phyloP scores from a whole-genome alignment of 768 basidiomycete genomes.

The Scleroderma citrinum region DNA sequence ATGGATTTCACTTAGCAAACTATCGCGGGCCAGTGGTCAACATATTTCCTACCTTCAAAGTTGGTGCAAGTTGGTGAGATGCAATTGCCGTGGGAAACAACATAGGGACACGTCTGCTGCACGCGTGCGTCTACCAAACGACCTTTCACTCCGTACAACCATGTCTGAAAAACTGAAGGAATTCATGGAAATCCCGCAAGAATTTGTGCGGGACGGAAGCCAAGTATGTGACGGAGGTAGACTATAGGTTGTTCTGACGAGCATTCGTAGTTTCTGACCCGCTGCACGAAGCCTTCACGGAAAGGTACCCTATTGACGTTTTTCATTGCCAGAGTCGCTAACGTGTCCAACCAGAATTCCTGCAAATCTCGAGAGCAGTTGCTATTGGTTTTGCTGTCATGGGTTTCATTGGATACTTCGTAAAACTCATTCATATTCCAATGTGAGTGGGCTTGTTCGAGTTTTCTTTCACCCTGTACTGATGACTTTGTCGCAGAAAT shows the following conservation, averaged over 20 bases:
- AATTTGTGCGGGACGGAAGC: constrained; percentile 89
- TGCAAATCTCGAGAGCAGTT: constrained; percentile 92
- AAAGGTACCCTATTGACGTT: constrained; percentile 59
- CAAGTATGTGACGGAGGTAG: constrained; percentile 51
- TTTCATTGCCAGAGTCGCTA: background rate
- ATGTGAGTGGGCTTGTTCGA: constrained; percentile 57
- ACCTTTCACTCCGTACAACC: constrained; percentile 24
- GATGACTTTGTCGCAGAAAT: constrained; percentile 51
- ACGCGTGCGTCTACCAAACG: constrained; percentile 3
- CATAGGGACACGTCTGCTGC: constrained; percentile 26
- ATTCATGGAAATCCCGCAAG: constrained; percentile 85
- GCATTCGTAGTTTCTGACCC: constrained; percentile 75
- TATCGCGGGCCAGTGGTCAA: background rate
- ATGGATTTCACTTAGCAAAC: background rate
- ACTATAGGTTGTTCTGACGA: constrained; percentile 4
- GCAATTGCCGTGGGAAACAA: constrained; percentile 28
- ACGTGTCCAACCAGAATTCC: constrained; percentile 60
- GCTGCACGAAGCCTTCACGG: constrained; percentile 96
- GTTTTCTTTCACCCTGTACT: constrained; percentile 2
- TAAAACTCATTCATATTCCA: constrained; percentile 97
- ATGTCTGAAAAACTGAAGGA: constrained; percentile 93
- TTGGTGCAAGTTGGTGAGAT: background rate
- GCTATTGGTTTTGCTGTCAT: constrained; percentile 97
- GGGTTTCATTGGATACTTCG: constrained; percentile 99
- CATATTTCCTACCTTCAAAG: background rate